Conservation (phyloP, 768 basidiomycete species). For the Rhodotorula sphaerocarpa region DNA sequence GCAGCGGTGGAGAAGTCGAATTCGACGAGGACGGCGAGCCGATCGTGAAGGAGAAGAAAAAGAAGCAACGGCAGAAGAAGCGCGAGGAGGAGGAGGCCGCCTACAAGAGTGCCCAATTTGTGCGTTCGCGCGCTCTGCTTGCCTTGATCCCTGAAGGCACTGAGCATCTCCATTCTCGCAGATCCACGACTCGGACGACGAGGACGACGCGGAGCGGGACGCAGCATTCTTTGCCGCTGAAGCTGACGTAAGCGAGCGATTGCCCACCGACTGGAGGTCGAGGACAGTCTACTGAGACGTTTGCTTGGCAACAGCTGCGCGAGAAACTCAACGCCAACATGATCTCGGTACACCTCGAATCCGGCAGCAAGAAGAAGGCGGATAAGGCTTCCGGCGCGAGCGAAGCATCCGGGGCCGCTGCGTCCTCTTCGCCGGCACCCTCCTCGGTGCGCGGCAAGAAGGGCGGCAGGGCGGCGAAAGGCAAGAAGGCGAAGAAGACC, state of each 20-base stretch:
- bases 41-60: background rate
- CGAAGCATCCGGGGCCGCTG: too few relatives aligned
- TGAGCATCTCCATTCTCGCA: background rate
- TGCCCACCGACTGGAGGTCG: background rate
- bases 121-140: background rate
- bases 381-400: background rate
- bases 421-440: background rate
- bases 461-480: background rate
- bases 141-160: background rate
- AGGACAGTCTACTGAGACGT: background rate
- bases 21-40: background rate
- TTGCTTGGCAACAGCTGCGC: slow-evolving; percentile 1
- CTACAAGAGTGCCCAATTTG: slow-evolving; percentile 37
- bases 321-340: slow-evolving; percentile 18
- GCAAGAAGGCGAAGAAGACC: slow-evolving; percentile 13
- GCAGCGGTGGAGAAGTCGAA: background rate
- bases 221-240: slow-evolving; percentile 33
- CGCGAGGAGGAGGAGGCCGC: slow-evolving; percentile 30
- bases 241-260: slow-evolving; percentile 6
- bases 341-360: slow-evolving; percentile 3
- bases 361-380: slow-evolving; percentile 17
- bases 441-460: background rate
- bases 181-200: slow-evolving; percentile 35
- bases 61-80: slow-evolving; percentile 20
- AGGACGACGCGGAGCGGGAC: slow-evolving; percentile 29